Conservation (phyloP, 2,329 filamentous ascomycete species). For the Colletotrichum lupini region DNA sequence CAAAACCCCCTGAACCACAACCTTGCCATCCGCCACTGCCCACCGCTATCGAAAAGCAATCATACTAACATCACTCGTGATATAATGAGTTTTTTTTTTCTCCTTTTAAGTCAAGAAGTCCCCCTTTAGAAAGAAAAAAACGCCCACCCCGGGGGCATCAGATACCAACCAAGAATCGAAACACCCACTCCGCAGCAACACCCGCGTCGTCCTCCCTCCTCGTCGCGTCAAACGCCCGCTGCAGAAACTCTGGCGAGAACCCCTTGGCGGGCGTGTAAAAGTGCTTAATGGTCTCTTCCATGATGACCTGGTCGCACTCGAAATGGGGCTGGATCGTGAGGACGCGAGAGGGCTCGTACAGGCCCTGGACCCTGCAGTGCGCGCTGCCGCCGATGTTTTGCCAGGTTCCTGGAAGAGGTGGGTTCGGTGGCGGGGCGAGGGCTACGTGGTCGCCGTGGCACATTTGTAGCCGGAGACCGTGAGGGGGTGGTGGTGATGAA, state of each 20-base stretch:
- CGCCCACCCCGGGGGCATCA: not conserved
- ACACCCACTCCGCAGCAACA: conserved; percentile 15
- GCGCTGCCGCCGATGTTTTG: conserved; percentile 54
- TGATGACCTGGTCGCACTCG: conserved; percentile 54
- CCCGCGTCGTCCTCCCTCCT: conserved; percentile 12
- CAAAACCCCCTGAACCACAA: no score
- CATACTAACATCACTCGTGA: no score
- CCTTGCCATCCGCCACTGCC: no score
- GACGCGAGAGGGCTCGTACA: conserved; percentile 52
- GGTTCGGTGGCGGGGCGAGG: not conserved
- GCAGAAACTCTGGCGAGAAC: conserved; percentile 3
- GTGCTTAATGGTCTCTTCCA: conserved; percentile 43
- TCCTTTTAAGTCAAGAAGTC: no score
- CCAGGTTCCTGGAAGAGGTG: conserved; percentile 49
- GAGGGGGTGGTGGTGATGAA: no score
- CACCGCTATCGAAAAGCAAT: no score
- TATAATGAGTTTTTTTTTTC: no score
- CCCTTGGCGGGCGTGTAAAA: conserved; percentile 25
- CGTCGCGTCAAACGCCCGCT: conserved; percentile 13
- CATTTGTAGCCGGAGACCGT: conserved; percentile 54
- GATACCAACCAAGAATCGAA: conserved; percentile 1
- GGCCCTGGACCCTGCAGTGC: conserved; percentile 54
- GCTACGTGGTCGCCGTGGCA: conserved; percentile 56
- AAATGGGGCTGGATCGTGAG: conserved; percentile 61
- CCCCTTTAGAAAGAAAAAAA: not conserved